Conservation (phyloP, 1,284 basidiomycete genomes). For the Ustilago lituana region DNA sequence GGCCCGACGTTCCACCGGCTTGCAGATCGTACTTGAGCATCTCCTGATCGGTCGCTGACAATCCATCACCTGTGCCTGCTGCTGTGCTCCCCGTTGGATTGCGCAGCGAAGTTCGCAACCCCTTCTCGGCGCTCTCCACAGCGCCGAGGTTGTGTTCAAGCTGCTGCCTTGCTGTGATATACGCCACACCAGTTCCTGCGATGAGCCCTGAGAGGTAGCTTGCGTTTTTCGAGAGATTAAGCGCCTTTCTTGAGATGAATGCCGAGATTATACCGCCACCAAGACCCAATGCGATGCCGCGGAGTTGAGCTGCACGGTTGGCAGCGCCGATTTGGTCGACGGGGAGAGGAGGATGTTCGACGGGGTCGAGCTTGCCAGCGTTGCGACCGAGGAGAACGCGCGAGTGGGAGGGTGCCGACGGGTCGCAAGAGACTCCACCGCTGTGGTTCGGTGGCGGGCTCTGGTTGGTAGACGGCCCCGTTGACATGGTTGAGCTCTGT, state of each 20-base stretch:
- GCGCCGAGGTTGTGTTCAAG: constrained; percentile 35
- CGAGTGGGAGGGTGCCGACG: constrained; percentile 4
- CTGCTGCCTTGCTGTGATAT: constrained; percentile 40
- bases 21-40: constrained; percentile 49
- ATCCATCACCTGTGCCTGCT: neutral
- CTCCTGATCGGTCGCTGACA: constrained; percentile 31
- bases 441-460: constrained; percentile 32
- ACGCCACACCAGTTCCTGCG: constrained; percentile 49
- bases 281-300: constrained; percentile 38
- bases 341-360: constrained; percentile 37
- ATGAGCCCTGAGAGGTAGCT: constrained; percentile 40
- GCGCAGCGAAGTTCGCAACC: constrained; percentile 11
- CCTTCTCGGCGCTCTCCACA: constrained; percentile 33
- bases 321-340: constrained; percentile 36
- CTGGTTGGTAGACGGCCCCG: no score
- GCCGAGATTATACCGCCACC: constrained; percentile 38
- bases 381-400: constrained; percentile 26
- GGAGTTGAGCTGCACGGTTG: constrained; percentile 39
- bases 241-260: constrained; percentile 36
- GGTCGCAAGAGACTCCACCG: constrained; percentile 17
- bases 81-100: neutral
- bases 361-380: constrained; percentile 32
- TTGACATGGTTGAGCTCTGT: neutral
- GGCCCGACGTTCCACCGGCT: constrained; percentile 4
- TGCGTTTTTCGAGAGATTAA: constrained; percentile 38